Evolutionary conservation across 352 stramenopile species (phyloP).

Genomic region (Phytophthora nicotianae): DNA sequence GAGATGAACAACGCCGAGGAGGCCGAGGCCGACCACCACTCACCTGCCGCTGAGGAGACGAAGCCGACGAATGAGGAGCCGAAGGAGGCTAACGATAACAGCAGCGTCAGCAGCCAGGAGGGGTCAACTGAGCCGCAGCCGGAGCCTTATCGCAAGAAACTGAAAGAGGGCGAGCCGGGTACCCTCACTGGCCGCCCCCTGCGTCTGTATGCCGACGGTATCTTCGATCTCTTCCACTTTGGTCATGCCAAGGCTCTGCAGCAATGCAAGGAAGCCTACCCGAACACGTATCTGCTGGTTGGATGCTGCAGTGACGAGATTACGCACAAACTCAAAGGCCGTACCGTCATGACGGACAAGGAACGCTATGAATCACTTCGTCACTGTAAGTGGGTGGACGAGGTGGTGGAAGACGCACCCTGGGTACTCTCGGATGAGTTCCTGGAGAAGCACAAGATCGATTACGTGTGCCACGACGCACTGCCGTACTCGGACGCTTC

Average conservation of each 20-base stretch:
- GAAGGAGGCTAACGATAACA: conserved; percentile 31
- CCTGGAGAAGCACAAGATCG: conserved; percentile 83
- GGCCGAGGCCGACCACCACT: conserved; percentile 31
- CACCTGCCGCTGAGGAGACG: conserved; percentile 19
- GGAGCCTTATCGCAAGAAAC: conserved; percentile 63
- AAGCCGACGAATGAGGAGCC: conserved; percentile 5
- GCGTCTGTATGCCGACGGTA: conserved; percentile 87
- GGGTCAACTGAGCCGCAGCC: conserved; percentile 30
- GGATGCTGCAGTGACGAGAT: conserved; percentile 88
- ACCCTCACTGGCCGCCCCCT: conserved; percentile 78
- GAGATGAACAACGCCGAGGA: conserved; percentile 49
- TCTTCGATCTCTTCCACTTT: conserved; percentile 92
- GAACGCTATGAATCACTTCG: conserved; percentile 87
- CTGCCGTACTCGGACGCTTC: conserved; percentile 85
- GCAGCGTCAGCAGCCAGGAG: conserved; percentile 33
- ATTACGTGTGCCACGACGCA: conserved; percentile 90
- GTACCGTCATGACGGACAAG: conserved; percentile 88
- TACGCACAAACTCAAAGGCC: conserved; percentile 88
- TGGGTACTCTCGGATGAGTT: conserved; percentile 89
- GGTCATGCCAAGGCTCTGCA: conserved; percentile 87
- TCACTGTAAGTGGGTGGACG: conserved; percentile 89
- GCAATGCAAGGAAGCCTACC: conserved; percentile 88
- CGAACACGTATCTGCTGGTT: conserved; percentile 86
- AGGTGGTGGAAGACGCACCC: conserved; percentile 86
- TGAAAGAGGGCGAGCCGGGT: conserved; percentile 70